Percentiles rank a stretch among this genome's conserved stretches.
Evolutionary conservation across 2,329 filamentous ascomycete genomes (phyloP).

Genomic region (Ophiostoma piceae): DNA sequence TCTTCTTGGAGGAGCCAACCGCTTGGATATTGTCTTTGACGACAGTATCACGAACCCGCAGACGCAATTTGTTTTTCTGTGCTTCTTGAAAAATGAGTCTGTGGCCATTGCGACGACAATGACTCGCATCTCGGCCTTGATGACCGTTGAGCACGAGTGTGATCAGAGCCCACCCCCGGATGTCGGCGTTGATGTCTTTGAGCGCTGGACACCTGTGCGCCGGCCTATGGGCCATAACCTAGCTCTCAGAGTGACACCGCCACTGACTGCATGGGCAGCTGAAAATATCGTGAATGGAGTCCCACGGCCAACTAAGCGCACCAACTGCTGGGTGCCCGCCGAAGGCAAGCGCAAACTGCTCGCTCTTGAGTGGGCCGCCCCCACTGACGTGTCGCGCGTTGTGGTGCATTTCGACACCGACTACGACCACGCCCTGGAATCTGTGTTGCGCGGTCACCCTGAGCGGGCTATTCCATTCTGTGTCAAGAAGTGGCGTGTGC

Average conservation of each 20-base stretch:
- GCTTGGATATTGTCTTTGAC: conserved; percentile 23
- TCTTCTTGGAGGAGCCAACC: neutral
- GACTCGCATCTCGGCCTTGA: conserved; percentile 28
- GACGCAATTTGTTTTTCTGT: conserved; percentile 30
- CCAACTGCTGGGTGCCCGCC: conserved; percentile 24
- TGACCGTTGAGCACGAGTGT: conserved; percentile 31
- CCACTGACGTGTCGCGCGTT: conserved; percentile 17
- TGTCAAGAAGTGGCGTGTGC: conserved; percentile 27
- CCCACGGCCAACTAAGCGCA: conserved; percentile 29
- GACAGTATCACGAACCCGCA: conserved; percentile 27
- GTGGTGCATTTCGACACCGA: conserved; percentile 31
- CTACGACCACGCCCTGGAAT: conserved; percentile 30
- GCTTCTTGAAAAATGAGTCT: conserved; percentile 29
- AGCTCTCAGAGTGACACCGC: conserved; percentile 26
- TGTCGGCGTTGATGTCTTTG: conserved; percentile 30
- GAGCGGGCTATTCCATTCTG: conserved; percentile 29
- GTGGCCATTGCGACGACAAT: conserved; percentile 28
- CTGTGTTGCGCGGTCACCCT: conserved; percentile 30
- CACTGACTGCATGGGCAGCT: conserved; percentile 20
- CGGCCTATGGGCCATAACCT: conserved; percentile 31
- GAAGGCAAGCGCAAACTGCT: conserved; percentile 21
- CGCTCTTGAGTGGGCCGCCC: conserved; percentile 24
- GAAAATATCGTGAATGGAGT: conserved; percentile 28
- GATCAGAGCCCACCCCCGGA: conserved; percentile 27
- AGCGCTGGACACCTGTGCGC: conserved; percentile 31